phyloP scores from a whole-genome alignment of 371 early-diverging fungal species.

The Mucor saturninus region DNA sequence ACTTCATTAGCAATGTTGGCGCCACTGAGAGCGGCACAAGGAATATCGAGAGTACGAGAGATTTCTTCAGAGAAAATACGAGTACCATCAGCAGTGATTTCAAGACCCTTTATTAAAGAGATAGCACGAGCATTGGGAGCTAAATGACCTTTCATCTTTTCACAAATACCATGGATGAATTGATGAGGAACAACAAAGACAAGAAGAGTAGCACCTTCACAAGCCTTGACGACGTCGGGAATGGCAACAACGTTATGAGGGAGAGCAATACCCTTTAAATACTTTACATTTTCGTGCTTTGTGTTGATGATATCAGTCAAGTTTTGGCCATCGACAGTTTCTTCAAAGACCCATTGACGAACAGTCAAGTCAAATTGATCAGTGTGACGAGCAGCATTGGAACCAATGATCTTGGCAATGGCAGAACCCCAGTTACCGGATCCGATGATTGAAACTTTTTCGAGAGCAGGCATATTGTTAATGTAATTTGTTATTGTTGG shows the following conservation, averaged over 20 bases:
- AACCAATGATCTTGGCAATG: conserved; percentile 92
- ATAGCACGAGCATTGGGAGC: conserved; percentile 61
- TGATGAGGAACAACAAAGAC: conserved; percentile 97
- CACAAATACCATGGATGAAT: conserved; percentile 81
- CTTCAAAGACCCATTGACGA: conserved; percentile 97
- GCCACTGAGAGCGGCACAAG: conserved; percentile 88
- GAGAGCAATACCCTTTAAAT: conserved; percentile 87
- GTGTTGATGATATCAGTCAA: conserved; percentile 97
- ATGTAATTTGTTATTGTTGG: not conserved
- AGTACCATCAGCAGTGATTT: conserved; percentile 69
- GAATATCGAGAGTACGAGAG: conserved; percentile 72
- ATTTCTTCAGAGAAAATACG: conserved; percentile 87
- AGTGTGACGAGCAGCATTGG: conserved; percentile 72
- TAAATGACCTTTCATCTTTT: conserved; percentile 65
- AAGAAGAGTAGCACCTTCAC: conserved; percentile 80
- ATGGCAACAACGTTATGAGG: conserved; percentile 90
- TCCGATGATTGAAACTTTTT: conserved; percentile 90
- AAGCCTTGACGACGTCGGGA: conserved; percentile 76
- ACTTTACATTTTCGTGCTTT: conserved; percentile 94
- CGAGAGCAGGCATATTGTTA: conserved; percentile 29
- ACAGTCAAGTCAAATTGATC: conserved; percentile 81
- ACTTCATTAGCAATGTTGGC: conserved; percentile 99
- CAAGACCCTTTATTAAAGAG: conserved; percentile 93
- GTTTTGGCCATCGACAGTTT: conserved; percentile 80
- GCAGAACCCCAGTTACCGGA: conserved; percentile 98